Percentiles rank a stretch among this genome's conserved stretches.
Conservation (phyloP, 2,329 filamentous ascomycete species). For the Phaeosphaeria sp. region DNA sequence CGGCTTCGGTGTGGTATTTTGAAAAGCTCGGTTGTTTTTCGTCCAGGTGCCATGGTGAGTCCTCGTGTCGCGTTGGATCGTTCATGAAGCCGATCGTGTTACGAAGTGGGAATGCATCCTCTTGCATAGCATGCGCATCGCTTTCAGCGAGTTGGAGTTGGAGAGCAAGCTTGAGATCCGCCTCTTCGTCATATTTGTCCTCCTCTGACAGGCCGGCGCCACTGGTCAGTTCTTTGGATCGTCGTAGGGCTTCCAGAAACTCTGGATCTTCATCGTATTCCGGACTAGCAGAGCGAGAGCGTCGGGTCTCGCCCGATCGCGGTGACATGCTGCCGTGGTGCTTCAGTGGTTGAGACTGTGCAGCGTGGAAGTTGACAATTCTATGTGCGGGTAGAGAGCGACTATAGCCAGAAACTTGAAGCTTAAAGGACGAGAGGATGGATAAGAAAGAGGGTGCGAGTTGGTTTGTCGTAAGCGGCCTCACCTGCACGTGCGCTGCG, state of each 20-base stretch:
- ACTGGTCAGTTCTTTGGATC: constrained; percentile 14
- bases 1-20: constrained; percentile 8
- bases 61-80: not conserved
- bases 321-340: not conserved
- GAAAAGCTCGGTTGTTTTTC: not conserved
- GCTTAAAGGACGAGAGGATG: not conserved
- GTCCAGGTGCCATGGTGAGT: not conserved
- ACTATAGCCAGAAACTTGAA: not conserved
- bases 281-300: not conserved
- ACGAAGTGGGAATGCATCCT: not conserved
- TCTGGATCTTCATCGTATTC: constrained; percentile 4
- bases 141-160: constrained; percentile 7
- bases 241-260: constrained; percentile 1
- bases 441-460: not conserved
- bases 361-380: not conserved
- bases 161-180: constrained; percentile 11
- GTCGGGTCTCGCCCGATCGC: not conserved
- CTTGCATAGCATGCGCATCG: not conserved
- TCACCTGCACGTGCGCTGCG: not conserved
- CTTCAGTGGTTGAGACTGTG: not conserved
- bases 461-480: not conserved
- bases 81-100: not conserved
- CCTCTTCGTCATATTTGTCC: constrained; percentile 9
- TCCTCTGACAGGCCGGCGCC: constrained; percentile 3
- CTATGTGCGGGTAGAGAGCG: not conserved